phyloP scores from a whole-genome alignment of 345 rosid species.

The Mallotus nudiflorus region DNA sequence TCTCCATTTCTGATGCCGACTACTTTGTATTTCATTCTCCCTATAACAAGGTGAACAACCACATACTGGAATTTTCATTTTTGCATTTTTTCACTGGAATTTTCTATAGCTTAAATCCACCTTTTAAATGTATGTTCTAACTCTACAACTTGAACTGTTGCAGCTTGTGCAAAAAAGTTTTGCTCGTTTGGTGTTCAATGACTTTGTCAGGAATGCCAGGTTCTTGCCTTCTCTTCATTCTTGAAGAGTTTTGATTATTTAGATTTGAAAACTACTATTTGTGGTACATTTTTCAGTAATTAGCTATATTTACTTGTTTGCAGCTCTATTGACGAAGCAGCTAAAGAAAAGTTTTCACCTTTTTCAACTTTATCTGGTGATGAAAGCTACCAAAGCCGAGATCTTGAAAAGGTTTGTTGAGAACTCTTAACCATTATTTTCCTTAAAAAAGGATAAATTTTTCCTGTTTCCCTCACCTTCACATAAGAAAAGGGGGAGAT shows the following conservation, averaged over 20 bases:
- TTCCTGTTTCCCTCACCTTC: background rate
- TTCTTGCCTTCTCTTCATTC: constrained; percentile 23
- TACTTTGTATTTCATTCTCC: constrained; percentile 96
- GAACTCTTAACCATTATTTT: background rate
- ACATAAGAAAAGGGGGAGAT: no score
- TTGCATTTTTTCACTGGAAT: background rate
- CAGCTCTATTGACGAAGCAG: constrained; percentile 77
- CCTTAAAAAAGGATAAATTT: background rate
- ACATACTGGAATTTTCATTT: background rate
- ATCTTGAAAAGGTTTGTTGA: constrained; percentile 86
- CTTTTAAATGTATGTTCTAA: constrained; percentile 6
- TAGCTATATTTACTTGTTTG: constrained; percentile 17
- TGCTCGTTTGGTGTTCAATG: constrained; percentile 84
- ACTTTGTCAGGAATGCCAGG: constrained; percentile 87
- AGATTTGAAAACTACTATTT: background rate
- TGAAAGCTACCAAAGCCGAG: constrained; percentile 94
- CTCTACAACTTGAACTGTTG: constrained; percentile 26
- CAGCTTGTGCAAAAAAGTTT: constrained; percentile 99
- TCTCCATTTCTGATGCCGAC: constrained; percentile 74
- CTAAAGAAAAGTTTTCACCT: constrained; percentile 79
- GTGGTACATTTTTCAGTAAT: background rate
- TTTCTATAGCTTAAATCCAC: background rate
- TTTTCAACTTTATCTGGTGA: constrained; percentile 70
- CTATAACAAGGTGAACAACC: constrained; percentile 87
- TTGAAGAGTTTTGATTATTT: background rate